Percentiles rank a stretch among this genome's conserved stretches.
phyloP scores from a whole-genome alignment of 768 basidiomycete species.

The Tylopilus felleus region DNA sequence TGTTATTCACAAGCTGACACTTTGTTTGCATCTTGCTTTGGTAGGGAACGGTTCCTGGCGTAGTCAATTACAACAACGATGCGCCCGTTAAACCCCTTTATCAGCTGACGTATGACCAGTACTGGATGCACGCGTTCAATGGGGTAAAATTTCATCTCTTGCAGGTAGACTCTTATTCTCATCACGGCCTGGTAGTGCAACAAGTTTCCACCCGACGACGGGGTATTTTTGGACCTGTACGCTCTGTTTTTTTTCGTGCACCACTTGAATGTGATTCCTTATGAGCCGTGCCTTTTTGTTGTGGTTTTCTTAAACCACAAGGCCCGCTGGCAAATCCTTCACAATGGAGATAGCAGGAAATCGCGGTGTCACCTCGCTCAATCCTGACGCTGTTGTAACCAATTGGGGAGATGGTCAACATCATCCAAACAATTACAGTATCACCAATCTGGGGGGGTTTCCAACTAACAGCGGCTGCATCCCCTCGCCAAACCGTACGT shows the following conservation, averaged over 20 bases:
- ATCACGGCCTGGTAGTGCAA: conserved; percentile 1
- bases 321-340: background rate
- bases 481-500: conserved; percentile 12
- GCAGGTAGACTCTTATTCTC: background rate
- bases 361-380: background rate
- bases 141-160: background rate
- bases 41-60: background rate
- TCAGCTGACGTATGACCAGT: background rate
- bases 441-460: background rate
- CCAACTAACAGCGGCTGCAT: background rate
- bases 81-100: background rate
- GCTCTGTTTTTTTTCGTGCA: background rate
- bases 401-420: conserved; percentile 1
- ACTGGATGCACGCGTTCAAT: conserved; percentile 4
- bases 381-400: rapidly evolving
- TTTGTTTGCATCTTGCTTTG: background rate
- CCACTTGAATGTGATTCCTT: background rate
- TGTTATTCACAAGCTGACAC: background rate
- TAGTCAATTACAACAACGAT: conserved; percentile 1
- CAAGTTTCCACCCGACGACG: background rate
- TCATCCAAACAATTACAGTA: conserved; percentile 1
- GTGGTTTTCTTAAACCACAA: background rate
- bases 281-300: background rate
- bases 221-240: conserved; percentile 7
- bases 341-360: conserved; percentile 8